These are phyloP conservation scores for Trichaptum fuscoviolaceum DNA, from an alignment of 768 basidiomycete genomes.

Conservation along the genomic window DNA sequence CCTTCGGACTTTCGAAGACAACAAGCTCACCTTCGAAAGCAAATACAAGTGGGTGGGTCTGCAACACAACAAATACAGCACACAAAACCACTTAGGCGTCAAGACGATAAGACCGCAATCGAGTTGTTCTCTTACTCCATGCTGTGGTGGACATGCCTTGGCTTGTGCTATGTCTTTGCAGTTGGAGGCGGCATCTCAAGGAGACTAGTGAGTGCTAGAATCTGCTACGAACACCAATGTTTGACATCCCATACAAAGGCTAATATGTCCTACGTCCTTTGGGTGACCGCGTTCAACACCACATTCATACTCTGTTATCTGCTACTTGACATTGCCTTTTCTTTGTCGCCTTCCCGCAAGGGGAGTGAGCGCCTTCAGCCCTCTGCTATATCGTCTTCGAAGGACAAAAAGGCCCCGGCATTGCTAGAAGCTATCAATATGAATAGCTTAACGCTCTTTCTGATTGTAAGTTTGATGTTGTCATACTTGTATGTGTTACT, in stretches of 20 bases:
- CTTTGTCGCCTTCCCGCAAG: constrained; percentile 35
- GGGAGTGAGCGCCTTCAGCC: constrained; percentile 5
- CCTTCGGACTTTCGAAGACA: constrained; percentile 66
- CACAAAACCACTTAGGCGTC: constrained; percentile 27
- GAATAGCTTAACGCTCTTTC: constrained; percentile 75
- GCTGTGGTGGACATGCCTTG: constrained; percentile 71
- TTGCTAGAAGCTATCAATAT: constrained; percentile 79
- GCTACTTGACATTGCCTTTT: constrained; percentile 67
- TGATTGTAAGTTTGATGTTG: constrained; percentile 53
- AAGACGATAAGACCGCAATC: constrained; percentile 67
- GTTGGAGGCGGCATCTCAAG: constrained; percentile 47
- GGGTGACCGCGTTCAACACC: constrained; percentile 86
- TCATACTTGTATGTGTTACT: background rate
- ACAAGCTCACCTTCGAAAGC: constrained; percentile 19
- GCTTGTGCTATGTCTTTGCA: constrained; percentile 26
- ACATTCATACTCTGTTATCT: constrained; percentile 81
- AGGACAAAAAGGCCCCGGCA: constrained; percentile 31
- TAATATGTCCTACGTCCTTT: constrained; percentile 84
- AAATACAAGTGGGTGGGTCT: background rate
- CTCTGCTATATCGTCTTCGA: constrained; percentile 1
- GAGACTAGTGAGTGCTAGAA: constrained; percentile 43
- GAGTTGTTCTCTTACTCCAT: constrained; percentile 73
- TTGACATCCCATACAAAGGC: constrained; percentile 47
- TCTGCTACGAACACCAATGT: background rate
- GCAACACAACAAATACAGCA: background rate